phyloP scores from a whole-genome alignment of 192 early-diverging fungal genomes.

The Umbelopsis sp. region DNA sequence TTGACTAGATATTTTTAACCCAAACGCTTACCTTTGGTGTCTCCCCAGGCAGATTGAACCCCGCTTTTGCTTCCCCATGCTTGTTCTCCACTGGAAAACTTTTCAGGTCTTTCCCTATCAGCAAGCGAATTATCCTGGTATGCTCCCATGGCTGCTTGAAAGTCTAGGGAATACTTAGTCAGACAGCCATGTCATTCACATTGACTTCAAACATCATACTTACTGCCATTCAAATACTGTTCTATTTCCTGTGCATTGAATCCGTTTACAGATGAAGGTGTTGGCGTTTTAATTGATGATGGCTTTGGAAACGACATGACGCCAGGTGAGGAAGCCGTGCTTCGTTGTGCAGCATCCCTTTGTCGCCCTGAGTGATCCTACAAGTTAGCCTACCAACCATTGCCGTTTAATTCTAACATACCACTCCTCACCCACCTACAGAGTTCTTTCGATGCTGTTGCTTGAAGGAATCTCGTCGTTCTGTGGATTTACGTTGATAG shows the following conservation, averaged over 20 bases:
- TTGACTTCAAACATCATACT: background rate
- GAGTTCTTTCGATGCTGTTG: slow-evolving; percentile 9
- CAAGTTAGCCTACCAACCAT: background rate
- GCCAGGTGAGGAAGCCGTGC: background rate
- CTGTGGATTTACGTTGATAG: background rate
- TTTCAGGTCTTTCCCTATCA: slow-evolving; percentile 10
- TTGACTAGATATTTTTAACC: no score
- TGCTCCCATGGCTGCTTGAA: background rate
- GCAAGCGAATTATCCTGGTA: background rate
- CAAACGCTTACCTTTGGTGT: background rate
- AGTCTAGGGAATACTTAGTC: background rate
- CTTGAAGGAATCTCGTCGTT: slow-evolving; percentile 8
- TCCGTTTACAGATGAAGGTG: background rate
- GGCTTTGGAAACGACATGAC: background rate
- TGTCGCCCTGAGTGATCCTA: background rate
- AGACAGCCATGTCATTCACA: background rate
- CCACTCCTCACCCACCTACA: background rate
- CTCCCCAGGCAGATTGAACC: background rate
- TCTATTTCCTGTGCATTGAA: slow-evolving; percentile 3
- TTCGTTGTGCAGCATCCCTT: background rate
- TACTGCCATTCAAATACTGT: background rate
- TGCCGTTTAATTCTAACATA: background rate
- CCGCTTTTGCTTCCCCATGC: slow-evolving; percentile 1
- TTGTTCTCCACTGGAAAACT: background rate
- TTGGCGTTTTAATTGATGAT: background rate